These are phyloP conservation scores for Phytophthora uliginosa DNA, from an alignment of 352 stramenopile species.

Conservation along the genomic window DNA sequence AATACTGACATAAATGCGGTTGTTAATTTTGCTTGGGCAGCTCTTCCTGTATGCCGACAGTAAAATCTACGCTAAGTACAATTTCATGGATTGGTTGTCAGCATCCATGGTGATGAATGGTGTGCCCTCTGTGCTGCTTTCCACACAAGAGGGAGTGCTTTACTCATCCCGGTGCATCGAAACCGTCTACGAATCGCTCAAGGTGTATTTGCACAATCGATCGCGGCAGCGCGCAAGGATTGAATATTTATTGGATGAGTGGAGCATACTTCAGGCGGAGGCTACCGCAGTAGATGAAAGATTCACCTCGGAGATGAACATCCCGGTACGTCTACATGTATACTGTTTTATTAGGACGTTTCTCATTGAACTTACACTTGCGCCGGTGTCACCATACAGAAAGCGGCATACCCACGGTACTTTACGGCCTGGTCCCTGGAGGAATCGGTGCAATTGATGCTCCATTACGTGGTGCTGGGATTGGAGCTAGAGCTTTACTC, in stretches of 20 bases:
- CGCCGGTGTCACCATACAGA: conserved; percentile 36
- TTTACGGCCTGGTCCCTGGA: conserved; percentile 89
- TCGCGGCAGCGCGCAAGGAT: conserved; percentile 85
- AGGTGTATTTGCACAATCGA: conserved; percentile 83
- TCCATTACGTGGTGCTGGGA: conserved; percentile 81
- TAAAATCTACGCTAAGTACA: conserved; percentile 87
- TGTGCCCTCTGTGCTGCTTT: conserved; percentile 84
- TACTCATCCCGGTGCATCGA: conserved; percentile 83
- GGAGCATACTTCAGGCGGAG: conserved; percentile 79
- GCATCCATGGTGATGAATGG: conserved; percentile 86
- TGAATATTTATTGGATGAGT: conserved; percentile 87
- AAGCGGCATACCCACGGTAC: conserved; percentile 81
- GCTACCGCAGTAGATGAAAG: conserved; percentile 78
- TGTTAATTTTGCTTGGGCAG: conserved; percentile 34
- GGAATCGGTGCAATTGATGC: conserved; percentile 78
- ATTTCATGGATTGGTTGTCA: conserved; percentile 89
- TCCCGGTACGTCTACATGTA: conserved; percentile 70
- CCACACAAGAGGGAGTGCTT: conserved; percentile 85
- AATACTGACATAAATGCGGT: conserved; percentile 13
- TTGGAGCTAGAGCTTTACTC: conserved; percentile 85
- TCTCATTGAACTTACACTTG: conserved; percentile 4
- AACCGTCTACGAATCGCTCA: conserved; percentile 88
- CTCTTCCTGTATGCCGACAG: conserved; percentile 88
- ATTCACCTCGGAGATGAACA: conserved; percentile 87
- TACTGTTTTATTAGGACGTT: background rate